Base-by-base conservation (phyloP, 2,329 filamentous ascomycete species). In the Piedraia hortae region DNA sequence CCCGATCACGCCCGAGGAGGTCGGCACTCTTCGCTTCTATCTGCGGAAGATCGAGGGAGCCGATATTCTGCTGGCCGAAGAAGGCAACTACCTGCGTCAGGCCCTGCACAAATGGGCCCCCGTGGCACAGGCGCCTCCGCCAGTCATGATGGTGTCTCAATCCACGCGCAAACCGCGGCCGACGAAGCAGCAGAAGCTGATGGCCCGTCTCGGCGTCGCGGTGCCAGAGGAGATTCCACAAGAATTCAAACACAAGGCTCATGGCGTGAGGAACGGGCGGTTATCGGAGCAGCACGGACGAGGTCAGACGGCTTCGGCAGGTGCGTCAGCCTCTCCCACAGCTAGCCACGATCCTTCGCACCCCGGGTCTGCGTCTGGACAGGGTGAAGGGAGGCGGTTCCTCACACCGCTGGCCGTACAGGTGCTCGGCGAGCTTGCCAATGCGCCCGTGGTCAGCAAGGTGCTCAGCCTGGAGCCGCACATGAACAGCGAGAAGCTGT, bases 71-170 rank as follows among this genome's bases (percentile, higher is more conserved):
- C 55, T 97, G 2, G 62, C 80, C 0, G 71, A 69, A 26, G 85
- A 97, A 48, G 91, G 82, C n/a, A 97, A 97, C 41, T 90, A 88
- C 45, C 82, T 97, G 51, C 68, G 82, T 12, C 78, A 90, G 41
- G 78, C 91, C 40, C 56, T 97, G 25, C 85, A 97, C 47, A 88
- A 77, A 41, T 90, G 75, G 72, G 77, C 70, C 17, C 80, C 80
- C 3, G 75, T 93, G 12, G 80, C 85, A 2, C 72, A 77, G 0
- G 60, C 75, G 8, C 56, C 85, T 7, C 85, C 85, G 3, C 80
- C 80, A 11, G 67, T 88, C 16, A 56, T 90, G 6, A 72, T 90
- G 28, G 62, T 70, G 9, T 93, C 82, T 1, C 61, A 80, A 30
- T 91, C 80, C 21, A 97, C 85, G 4, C 63, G 85, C 26, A 97